phyloP scores from a whole-genome alignment of 1,284 basidiomycete species.

The Lentinula novae-zelandiae region DNA sequence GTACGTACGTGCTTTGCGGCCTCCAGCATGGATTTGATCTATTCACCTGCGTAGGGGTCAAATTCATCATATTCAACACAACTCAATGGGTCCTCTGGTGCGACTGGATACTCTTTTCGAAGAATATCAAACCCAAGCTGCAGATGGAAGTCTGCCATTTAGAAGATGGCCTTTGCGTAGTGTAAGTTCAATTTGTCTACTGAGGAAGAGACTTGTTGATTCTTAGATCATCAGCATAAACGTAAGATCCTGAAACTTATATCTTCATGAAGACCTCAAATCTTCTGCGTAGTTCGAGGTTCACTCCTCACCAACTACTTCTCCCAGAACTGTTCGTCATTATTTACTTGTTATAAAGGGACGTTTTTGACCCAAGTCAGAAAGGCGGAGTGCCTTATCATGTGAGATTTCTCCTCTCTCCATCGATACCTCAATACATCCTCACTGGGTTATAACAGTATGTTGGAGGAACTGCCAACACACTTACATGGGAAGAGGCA shows the following conservation, averaged over 20 bases:
- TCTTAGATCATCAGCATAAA: constrained; percentile 48
- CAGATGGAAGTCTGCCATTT: constrained; percentile 50
- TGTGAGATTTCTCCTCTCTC: constrained; percentile 28
- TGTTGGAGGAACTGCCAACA: constrained; percentile 68
- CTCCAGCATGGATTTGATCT: not conserved
- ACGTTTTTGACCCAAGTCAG: constrained; percentile 3
- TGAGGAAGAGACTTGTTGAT: not conserved
- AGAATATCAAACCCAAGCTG: constrained; percentile 60
- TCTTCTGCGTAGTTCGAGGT: constrained; percentile 50
- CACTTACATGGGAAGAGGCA: constrained; percentile 57
- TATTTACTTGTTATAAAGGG: not conserved
- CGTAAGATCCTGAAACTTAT: constrained; percentile 32
- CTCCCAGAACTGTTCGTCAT: constrained; percentile 69
- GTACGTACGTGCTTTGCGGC: constrained; percentile 28
- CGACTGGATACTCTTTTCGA: constrained; percentile 53
- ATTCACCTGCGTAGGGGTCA: constrained; percentile 40
- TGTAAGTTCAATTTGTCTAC: constrained; percentile 36
- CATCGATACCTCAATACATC: not conserved
- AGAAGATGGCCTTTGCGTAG: constrained; percentile 64
- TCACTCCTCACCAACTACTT: constrained; percentile 73
- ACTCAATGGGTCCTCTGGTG: constrained; percentile 30
- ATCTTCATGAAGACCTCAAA: constrained; percentile 5
- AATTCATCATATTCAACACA: constrained; percentile 57
- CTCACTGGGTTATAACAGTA: constrained; percentile 42
- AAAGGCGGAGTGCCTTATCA: constrained; percentile 72